A percentile compares a stretch with the other conserved stretches of the same genome.
These are phyloP conservation scores for Pneumocystis wakefieldiae DNA, from an alignment of 1,139 yeast species.

Conservation along the genomic window DNA sequence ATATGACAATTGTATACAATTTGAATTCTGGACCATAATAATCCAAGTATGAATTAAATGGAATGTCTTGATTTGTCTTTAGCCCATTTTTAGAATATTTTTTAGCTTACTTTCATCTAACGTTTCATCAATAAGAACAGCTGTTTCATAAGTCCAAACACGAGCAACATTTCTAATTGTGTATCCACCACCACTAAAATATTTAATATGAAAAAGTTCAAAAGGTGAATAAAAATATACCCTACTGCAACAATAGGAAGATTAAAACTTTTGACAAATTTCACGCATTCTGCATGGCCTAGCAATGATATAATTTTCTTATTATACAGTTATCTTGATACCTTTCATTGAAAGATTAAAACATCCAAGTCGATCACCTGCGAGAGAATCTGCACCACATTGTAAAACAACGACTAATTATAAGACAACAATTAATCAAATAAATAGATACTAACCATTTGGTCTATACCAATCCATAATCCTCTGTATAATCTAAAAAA, in stretches of 20 bases:
- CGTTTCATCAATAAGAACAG: slow-evolving; percentile 30
- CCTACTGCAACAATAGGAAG: slow-evolving; percentile 81
- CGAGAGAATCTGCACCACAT: slow-evolving; percentile 29
- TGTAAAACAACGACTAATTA: slow-evolving; percentile 33
- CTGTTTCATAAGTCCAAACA: slow-evolving; percentile 71
- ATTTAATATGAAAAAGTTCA: not conserved
- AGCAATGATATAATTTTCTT: not conserved
- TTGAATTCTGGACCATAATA: slow-evolving; percentile 32
- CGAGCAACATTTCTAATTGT: slow-evolving; percentile 77
- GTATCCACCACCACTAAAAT: not conserved
- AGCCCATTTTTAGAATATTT: slow-evolving; percentile 33
- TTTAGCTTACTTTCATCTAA: slow-evolving; percentile 5
- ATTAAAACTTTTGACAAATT: slow-evolving; percentile 67
- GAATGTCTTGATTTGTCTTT: slow-evolving; percentile 50
- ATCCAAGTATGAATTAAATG: slow-evolving; percentile 74
- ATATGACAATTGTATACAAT: slow-evolving; percentile 3
- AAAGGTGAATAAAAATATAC: slow-evolving; percentile 68
- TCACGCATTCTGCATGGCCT: slow-evolving; percentile 82
- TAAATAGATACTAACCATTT: slow-evolving; percentile 50
- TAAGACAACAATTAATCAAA: not conserved
- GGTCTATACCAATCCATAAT: slow-evolving; percentile 90
- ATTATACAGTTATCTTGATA: not conserved
- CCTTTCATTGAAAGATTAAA: slow-evolving; percentile 58
- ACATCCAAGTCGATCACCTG: slow-evolving; percentile 57
- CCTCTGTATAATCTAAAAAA: slow-evolving; percentile 25